phyloP scores from a whole-genome alignment of 108 stramenopile genomes.

The Stephanodiscus minutulus region DNA sequence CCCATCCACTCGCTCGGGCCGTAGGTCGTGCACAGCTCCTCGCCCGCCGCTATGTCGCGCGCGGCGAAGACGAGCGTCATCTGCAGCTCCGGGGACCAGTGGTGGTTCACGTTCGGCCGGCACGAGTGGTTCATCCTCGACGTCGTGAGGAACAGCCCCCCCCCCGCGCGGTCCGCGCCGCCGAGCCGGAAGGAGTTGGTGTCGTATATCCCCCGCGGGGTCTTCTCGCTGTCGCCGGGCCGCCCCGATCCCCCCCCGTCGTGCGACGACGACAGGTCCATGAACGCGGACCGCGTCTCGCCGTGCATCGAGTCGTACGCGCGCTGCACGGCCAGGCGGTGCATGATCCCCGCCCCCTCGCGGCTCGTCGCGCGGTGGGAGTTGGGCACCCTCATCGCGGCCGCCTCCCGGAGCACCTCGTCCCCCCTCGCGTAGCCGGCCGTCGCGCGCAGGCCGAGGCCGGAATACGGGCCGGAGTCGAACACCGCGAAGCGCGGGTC shows the following conservation, averaged over 20 bases:
- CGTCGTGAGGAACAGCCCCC: constrained; percentile 16
- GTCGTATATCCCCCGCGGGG: constrained; percentile 21
- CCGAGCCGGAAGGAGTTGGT: constrained; percentile 20
- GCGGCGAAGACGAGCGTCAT: constrained; percentile 14
- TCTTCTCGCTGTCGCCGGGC: constrained; percentile 6
- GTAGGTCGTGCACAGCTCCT: constrained; percentile 18
- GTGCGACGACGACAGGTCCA: constrained; percentile 14
- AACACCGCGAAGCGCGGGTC: constrained; percentile 22
- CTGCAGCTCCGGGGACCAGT: constrained; percentile 8
- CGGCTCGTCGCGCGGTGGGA: constrained; percentile 10
- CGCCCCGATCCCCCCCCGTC: neutral
- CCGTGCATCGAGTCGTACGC: constrained; percentile 13
- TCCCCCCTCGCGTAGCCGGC: constrained; percentile 10
- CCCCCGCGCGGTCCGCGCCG: neutral
- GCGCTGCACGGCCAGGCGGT: constrained; percentile 16
- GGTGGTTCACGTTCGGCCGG: constrained; percentile 19
- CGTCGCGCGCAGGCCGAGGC: constrained; percentile 25
- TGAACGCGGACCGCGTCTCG: neutral
- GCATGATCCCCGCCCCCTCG: constrained; percentile 16
- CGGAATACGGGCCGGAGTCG: constrained; percentile 9
- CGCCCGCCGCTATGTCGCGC: constrained; percentile 18
- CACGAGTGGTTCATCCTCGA: constrained; percentile 14
- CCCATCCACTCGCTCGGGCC: constrained; percentile 13
- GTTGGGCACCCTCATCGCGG: constrained; percentile 25
- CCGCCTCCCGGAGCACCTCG: constrained; percentile 28